Conservation (phyloP, 2,329 filamentous ascomycete genomes). For the Didymella segeticola region DNA sequence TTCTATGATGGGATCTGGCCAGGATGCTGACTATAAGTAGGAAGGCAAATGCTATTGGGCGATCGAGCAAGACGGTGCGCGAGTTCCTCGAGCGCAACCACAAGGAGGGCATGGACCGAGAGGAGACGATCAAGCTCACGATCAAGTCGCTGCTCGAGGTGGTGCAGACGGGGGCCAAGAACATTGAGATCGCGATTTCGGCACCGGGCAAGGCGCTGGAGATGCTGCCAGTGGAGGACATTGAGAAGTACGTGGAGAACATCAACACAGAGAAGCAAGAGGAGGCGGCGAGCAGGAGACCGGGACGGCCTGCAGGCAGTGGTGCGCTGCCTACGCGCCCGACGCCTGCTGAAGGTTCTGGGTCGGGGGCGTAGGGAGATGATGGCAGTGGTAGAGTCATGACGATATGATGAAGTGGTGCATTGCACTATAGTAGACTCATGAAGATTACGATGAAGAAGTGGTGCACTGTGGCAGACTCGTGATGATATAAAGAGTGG, state of each 20-base stretch:
- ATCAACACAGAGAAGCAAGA: conserved; percentile 99
- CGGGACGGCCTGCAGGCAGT: conserved; percentile 65
- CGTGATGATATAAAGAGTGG: no score
- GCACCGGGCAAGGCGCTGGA: conserved; percentile 88
- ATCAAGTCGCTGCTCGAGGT: conserved; percentile 99
- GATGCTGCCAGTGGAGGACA: conserved; percentile 93
- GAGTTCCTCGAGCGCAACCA: conserved; percentile 99
- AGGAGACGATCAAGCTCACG: conserved; percentile 93
- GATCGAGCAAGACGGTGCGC: conserved; percentile 97
- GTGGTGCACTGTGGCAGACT: no score
- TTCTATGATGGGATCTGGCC: background rate
- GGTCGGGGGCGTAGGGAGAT: conserved; percentile 34
- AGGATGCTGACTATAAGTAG: conserved; percentile 56
- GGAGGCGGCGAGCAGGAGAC: conserved; percentile 94
- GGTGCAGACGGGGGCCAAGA: conserved; percentile 98
- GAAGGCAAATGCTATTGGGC: conserved; percentile 99
- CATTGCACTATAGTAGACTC: no score
- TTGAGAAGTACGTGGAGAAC: conserved; percentile 96
- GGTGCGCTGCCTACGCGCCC: conserved; percentile 76
- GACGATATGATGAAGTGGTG: conserved; percentile 35
- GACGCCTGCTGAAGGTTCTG: conserved; percentile 50
- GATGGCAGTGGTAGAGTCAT: conserved; percentile 35
- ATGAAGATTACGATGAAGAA: no score
- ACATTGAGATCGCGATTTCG: conserved; percentile 99
- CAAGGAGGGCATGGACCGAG: conserved; percentile 96